Evolutionary conservation across 2,329 filamentous ascomycete genomes (phyloP).

Genomic region (Aspergillus novoparasiticus): DNA sequence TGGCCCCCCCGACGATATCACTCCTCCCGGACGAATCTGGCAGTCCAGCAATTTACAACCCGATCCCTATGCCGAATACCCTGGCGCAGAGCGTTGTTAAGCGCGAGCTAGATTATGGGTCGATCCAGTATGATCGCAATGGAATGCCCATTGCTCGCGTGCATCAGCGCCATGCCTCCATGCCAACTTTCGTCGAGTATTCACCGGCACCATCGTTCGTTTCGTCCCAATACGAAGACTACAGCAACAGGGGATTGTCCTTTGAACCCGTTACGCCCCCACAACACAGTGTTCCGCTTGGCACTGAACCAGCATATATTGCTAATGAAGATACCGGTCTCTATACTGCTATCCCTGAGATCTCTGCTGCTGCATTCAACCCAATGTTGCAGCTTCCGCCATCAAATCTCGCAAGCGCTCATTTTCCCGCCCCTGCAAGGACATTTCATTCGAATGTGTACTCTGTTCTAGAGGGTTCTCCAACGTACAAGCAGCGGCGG

Average conservation of each 20-base stretch:
- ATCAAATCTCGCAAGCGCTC: slow-evolving; percentile 77
- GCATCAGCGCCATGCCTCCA: slow-evolving; percentile 94
- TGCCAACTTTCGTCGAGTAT: slow-evolving; percentile 98
- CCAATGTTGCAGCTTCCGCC: slow-evolving; percentile 89
- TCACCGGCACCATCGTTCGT: slow-evolving; percentile 97
- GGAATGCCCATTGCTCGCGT: slow-evolving; percentile 79
- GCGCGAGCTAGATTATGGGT: slow-evolving; percentile 81
- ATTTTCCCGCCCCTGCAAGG: slow-evolving; percentile 72
- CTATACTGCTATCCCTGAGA: slow-evolving; percentile 92
- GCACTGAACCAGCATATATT: slow-evolving; percentile 91
- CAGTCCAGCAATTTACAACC: slow-evolving; percentile 70
- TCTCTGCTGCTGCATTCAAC: slow-evolving; percentile 75
- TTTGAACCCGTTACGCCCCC: slow-evolving; percentile 97
- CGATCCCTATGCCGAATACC: slow-evolving; percentile 69
- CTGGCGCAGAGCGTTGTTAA: slow-evolving; percentile 77
- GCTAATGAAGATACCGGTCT: slow-evolving; percentile 96
- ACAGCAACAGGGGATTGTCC: slow-evolving; percentile 92
- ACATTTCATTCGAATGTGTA: slow-evolving; percentile 78
- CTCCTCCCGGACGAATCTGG: slow-evolving; percentile 64
- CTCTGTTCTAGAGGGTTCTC: slow-evolving; percentile 95
- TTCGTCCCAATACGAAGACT: slow-evolving; percentile 98
- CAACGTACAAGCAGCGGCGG: slow-evolving; percentile 96
- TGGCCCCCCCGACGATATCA: slow-evolving; percentile 67
- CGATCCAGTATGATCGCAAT: slow-evolving; percentile 88
- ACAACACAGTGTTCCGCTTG: slow-evolving; percentile 80